Conservation (phyloP, 2,329 filamentous ascomycete genomes). For the Laburnicola sp. region DNA sequence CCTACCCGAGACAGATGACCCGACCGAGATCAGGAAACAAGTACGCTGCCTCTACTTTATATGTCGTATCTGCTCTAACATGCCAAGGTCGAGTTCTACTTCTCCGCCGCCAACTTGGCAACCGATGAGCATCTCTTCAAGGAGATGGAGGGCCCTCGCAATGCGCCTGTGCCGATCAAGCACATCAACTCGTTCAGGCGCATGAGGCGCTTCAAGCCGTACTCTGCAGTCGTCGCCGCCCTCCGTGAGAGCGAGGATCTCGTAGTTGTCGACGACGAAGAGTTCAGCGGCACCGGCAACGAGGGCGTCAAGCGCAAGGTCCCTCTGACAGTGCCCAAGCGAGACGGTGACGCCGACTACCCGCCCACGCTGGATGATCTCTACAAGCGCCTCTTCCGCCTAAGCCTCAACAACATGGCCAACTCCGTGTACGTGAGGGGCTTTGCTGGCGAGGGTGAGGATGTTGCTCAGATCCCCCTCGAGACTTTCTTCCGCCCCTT, state of each 20-base stretch:
- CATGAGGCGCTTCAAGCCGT: constrained; percentile 93
- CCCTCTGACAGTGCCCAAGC: constrained; percentile 53
- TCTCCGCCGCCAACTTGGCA: constrained; percentile 86
- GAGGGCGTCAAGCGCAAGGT: constrained; percentile 68
- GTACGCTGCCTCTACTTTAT: constrained; percentile 50
- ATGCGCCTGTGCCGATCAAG: constrained; percentile 78
- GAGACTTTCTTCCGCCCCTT: constrained; percentile 87
- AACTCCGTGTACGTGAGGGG: constrained; percentile 90
- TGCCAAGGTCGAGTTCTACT: constrained; percentile 90
- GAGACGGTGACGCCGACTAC: constrained; percentile 35
- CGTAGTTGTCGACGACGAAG: constrained; percentile 71
- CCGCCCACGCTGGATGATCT: constrained; percentile 45
- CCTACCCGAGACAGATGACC: constrained; percentile 75
- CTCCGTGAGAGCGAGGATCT: constrained; percentile 76
- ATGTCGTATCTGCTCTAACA: constrained; percentile 17
- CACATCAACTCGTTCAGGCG: constrained; percentile 87
- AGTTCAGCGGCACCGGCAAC: constrained; percentile 54
- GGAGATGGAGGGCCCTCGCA: constrained; percentile 74
- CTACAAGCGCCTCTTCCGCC: constrained; percentile 54
- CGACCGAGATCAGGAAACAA: constrained; percentile 79
- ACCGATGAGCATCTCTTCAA: constrained; percentile 86
- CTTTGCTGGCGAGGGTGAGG: constrained; percentile 81
- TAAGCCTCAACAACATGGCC: constrained; percentile 67
- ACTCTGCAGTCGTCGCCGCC: constrained; percentile 78
- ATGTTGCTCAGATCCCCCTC: constrained; percentile 87